These are phyloP conservation scores for Debaryomycetaceae sp. DNA, from an alignment of 1,139 yeast genomes.

Conservation along the genomic window DNA sequence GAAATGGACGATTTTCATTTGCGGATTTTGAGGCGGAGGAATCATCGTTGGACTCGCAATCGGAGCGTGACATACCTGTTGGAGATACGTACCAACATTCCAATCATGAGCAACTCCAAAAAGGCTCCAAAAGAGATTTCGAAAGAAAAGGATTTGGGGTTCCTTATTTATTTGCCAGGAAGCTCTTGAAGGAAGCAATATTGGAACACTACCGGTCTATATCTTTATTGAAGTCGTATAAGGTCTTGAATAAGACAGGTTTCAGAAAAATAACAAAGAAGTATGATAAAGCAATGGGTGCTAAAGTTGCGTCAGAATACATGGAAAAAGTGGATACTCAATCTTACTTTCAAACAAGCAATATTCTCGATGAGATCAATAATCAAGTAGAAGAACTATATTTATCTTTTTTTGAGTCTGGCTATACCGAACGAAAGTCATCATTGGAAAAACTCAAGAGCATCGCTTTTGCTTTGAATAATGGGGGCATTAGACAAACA, in stretches of 20 bases:
- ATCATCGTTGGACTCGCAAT: slow-evolving; percentile 17
- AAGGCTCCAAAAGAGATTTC: slow-evolving; percentile 30
- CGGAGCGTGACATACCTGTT: not conserved
- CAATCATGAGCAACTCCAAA: slow-evolving; percentile 15
- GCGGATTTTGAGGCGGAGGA: slow-evolving; percentile 10
- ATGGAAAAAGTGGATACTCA: slow-evolving; percentile 55
- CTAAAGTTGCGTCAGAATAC: slow-evolving; percentile 48
- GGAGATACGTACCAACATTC: slow-evolving; percentile 1
- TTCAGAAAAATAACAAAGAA: slow-evolving; percentile 86
- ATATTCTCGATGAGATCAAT: slow-evolving; percentile 59
- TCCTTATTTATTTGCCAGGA: slow-evolving; percentile 68
- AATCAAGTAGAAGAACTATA: slow-evolving; percentile 65
- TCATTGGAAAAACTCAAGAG: slow-evolving; percentile 70
- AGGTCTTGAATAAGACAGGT: slow-evolving; percentile 79
- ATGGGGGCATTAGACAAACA: slow-evolving; percentile 23
- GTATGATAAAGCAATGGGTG: slow-evolving; percentile 70
- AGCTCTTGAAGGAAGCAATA: slow-evolving; percentile 72
- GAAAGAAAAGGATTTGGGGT: slow-evolving; percentile 35
- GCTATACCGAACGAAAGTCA: slow-evolving; percentile 63
- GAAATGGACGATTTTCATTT: slow-evolving; percentile 30
- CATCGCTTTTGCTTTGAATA: slow-evolving; percentile 40
- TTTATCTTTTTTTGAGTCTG: slow-evolving; percentile 60
- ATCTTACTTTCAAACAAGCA: slow-evolving; percentile 62
- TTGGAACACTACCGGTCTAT: slow-evolving; percentile 77
- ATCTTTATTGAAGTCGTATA: slow-evolving; percentile 72